Percentiles rank a stretch among this genome's conserved stretches.
Evolutionary conservation across 306 rosid species (phyloP).

Genomic region (Casuarina glauca): DNA sequence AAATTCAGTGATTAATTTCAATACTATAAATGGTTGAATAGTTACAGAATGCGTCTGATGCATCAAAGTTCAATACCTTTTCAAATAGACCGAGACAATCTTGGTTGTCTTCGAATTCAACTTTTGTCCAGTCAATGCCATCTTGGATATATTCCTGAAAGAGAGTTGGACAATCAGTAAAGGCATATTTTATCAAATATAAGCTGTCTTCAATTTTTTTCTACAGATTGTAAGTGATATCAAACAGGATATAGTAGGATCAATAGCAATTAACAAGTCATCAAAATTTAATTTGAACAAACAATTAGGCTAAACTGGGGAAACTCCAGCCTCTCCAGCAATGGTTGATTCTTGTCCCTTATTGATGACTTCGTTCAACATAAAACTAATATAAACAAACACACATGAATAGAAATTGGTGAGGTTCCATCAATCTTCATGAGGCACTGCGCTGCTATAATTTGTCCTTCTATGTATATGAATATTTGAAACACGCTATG

Average conservation of each 20-base stretch:
- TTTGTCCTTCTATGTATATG: not conserved
- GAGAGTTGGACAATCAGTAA: conserved; percentile 14
- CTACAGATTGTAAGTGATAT: not conserved
- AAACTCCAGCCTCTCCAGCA: not conserved
- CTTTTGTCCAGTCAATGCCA: conserved; percentile 98
- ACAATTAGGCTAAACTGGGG: not conserved
- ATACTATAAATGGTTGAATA: not conserved
- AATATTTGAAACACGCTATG: too few species aligned
- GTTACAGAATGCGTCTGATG: not conserved
- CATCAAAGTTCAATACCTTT: conserved; percentile 53
- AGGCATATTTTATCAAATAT: conserved; percentile 8
- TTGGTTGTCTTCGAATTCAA: conserved; percentile 98
- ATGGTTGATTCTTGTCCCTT: not conserved
- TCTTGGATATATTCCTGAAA: conserved; percentile 94
- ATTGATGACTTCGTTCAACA: not conserved
- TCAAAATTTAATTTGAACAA: not conserved
- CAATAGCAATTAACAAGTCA: not conserved
- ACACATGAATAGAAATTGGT: not conserved
- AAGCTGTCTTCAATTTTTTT: not conserved
- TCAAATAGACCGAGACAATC: conserved; percentile 95
- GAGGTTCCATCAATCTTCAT: not conserved
- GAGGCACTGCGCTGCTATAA: not conserved
- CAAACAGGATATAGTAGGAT: not conserved
- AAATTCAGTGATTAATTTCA: not conserved
- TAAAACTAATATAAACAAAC: too few species aligned